These are phyloP conservation scores for Neurospora terricola DNA, from an alignment of 495 filamentous ascomycete genomes.

Conservation along the genomic window DNA sequence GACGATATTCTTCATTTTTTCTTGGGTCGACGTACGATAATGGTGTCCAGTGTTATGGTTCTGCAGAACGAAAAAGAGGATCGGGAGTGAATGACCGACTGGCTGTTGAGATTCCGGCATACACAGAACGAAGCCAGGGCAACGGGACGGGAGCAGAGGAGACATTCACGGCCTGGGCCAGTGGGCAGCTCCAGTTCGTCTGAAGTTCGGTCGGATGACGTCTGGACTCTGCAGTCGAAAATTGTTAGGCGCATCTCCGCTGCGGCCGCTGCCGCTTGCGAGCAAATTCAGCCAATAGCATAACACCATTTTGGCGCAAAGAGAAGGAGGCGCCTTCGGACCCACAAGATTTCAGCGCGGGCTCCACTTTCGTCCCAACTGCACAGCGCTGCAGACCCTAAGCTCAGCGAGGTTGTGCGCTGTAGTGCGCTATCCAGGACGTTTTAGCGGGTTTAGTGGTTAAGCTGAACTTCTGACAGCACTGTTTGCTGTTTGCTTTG, in stretches of 20 bases:
- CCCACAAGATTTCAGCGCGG: neutral
- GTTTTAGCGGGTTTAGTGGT: neutral
- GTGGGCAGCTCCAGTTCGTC: neutral
- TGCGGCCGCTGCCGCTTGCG: no score
- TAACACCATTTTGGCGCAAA: neutral
- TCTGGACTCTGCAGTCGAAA: neutral
- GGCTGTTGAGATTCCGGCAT: neutral
- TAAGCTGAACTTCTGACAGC: neutral
- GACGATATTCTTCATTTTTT: neutral
- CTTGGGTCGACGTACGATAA: neutral
- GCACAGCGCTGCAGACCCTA: neutral
- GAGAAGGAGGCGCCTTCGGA: neutral
- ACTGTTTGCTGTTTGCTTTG: neutral
- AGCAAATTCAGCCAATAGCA: neutral
- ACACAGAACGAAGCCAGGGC: neutral
- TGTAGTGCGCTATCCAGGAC: neutral
- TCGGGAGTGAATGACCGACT: neutral
- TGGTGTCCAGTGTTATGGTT: accelerated
- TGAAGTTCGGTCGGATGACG: neutral
- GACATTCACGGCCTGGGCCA: neutral
- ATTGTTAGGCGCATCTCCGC: neutral
- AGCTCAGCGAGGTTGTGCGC: neutral
- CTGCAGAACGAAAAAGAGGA: neutral
- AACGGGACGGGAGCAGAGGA: neutral
- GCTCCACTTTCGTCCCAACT: neutral